Evolutionary conservation across 176 grass and related monocot genomes (phyloP).

Genomic region (Tillandsia fasciculata): DNA sequence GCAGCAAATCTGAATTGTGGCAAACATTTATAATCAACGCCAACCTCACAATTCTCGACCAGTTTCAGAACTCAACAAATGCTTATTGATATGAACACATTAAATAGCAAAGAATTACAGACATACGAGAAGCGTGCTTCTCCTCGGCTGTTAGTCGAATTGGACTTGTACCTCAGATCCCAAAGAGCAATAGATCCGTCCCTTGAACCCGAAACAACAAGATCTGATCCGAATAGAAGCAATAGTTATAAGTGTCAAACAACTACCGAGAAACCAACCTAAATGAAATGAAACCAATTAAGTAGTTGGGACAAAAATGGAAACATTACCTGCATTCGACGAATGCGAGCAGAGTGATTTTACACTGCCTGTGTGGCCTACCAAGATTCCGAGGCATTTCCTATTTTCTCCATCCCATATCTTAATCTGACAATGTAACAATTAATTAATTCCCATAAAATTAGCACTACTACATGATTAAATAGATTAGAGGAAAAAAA

Average conservation of each 20-base stretch:
- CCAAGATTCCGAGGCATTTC: too few relatives aligned
- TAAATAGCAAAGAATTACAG: neutral
- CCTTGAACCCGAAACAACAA: constrained; percentile 85
- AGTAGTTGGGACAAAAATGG: neutral
- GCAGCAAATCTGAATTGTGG: constrained; percentile 37
- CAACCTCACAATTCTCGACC: too few relatives aligned
- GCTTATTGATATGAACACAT: too few relatives aligned
- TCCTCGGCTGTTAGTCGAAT: constrained; percentile 38
- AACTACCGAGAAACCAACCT: neutral
- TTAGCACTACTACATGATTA: too few relatives aligned
- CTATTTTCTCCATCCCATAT: too few relatives aligned
- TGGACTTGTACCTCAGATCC: constrained; percentile 72
- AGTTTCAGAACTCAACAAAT: too few relatives aligned
- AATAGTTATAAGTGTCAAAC: neutral
- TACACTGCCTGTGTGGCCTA: too few relatives aligned
- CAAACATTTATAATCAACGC: too few relatives aligned
- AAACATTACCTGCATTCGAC: constrained; percentile 65
- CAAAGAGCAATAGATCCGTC: constrained; percentile 92
- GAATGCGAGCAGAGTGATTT: too few relatives aligned
- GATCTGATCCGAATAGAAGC: constrained; percentile 39
- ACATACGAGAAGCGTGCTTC: constrained; percentile 36
- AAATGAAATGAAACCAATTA: neutral
- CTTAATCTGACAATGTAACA: too few relatives aligned
- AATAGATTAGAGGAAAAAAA: too few relatives aligned
- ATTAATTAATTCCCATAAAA: too few relatives aligned